Conservation (phyloP, 805 yeast species). For the Komagataella pseudopastoris region DNA sequence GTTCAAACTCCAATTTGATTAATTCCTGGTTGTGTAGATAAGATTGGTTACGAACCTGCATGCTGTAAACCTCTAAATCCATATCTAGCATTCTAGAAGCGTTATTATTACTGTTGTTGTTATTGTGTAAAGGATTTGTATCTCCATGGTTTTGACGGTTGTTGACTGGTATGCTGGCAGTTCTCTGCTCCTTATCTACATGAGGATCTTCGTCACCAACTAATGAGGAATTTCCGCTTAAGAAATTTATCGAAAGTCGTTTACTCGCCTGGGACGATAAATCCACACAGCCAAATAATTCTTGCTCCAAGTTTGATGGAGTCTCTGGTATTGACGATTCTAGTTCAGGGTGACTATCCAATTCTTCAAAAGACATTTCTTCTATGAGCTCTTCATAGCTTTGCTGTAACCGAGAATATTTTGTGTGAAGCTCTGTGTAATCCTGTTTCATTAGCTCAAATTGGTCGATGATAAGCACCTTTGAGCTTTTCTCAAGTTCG, state of each 20-base stretch:
- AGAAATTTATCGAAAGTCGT: background rate
- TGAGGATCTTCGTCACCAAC: background rate
- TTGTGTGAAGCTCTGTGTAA: slow-evolving; percentile 13
- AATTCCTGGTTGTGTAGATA: slow-evolving; percentile 26
- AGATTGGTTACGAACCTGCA: slow-evolving; percentile 3
- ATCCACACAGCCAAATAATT: background rate
- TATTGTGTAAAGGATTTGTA: background rate
- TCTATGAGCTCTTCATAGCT: slow-evolving; percentile 14
- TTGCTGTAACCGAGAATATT: slow-evolving; percentile 13
- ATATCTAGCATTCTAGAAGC: background rate
- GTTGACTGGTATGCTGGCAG: too few relatives aligned
- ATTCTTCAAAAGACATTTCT: slow-evolving; percentile 9
- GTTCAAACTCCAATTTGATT: slow-evolving; percentile 36
- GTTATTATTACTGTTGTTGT: background rate
- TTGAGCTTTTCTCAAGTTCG: slow-evolving; percentile 39
- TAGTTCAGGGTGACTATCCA: slow-evolving; percentile 1
- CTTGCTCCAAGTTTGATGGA: background rate
- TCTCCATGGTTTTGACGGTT: background rate
- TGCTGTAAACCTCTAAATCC: background rate
- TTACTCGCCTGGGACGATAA: background rate
- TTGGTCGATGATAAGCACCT: slow-evolving; percentile 38
- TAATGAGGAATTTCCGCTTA: background rate
- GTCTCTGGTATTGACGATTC: background rate
- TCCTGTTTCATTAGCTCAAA: slow-evolving; percentile 33
- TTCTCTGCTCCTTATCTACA: background rate